phyloP scores from a whole-genome alignment of 148 eudicot species.

The Camellia japonica region DNA sequence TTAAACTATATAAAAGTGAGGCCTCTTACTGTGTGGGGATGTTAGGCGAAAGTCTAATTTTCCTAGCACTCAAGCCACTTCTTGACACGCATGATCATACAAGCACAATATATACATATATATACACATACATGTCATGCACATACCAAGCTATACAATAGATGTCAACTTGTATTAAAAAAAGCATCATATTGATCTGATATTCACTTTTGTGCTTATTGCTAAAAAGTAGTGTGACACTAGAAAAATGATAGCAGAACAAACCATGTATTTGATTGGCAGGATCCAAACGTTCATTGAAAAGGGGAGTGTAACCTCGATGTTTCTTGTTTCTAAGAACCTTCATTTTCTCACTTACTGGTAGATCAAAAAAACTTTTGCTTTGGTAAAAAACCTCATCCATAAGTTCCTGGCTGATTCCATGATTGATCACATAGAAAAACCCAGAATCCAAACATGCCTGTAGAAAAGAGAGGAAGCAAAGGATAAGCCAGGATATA shows the following conservation, averaged over 20 bases:
- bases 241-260: slow-evolving; percentile 11
- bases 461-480: slow-evolving; percentile 28
- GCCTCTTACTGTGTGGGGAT: too few species aligned
- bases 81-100: too few species aligned
- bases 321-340: slow-evolving; percentile 72
- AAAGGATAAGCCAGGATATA: neutral
- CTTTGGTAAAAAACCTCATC: slow-evolving; percentile 81
- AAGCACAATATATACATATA: neutral
- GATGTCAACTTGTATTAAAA: neutral
- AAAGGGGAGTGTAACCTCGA: slow-evolving; percentile 83
- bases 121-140: neutral
- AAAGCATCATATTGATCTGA: neutral
- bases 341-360: slow-evolving; percentile 78
- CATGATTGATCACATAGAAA: slow-evolving; percentile 88
- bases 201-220: neutral
- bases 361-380: slow-evolving; percentile 72
- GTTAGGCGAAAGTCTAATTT: too few species aligned
- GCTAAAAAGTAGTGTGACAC: neutral
- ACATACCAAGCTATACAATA: neutral
- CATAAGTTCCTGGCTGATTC: slow-evolving; percentile 80
- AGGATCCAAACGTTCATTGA: slow-evolving; percentile 82
- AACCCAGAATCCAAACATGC: slow-evolving; percentile 97
- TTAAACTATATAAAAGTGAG: too few species aligned
- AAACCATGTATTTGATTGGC: slow-evolving; percentile 71
- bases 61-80: too few species aligned